Evolutionary conservation across 75 land plant genomes (phyloP), one percentile per base, ranked within the genome.

Genomic region (Sequoiadendron giganteum): DNA sequence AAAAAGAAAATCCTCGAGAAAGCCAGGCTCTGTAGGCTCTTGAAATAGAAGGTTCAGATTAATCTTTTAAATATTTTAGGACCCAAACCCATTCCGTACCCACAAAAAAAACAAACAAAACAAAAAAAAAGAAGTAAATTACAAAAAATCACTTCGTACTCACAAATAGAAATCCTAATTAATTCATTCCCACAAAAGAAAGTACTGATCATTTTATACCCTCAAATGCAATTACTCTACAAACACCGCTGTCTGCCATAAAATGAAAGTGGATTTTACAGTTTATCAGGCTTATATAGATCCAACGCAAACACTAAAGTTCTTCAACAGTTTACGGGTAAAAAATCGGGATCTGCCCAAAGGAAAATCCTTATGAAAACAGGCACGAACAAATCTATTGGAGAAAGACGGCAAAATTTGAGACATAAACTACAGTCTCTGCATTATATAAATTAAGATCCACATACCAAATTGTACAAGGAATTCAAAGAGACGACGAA

Each of bases 401-500:
- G 40, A 10, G 14, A 81, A 82, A 82, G 6, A 40, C 7, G 42
- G 10, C 84, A 83, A 83, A 82, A 9, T 45, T 21, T 16, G 47
- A 38, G 84, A 82, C 13, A 82, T 42, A 30, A 79, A 79, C 4
- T 16, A 80, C 10, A 36, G 32, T 25, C 30, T 52, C 55, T 0
- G 55, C 15, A 13, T 58, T 68, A 81, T 10, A 47, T 15, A n/a
- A 36, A 81, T 83, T 36, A 36, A 81, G 65, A n/a, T 16, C 55
- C 25, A 48, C 79, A 56, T 92, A 97, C 99, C 99, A 90, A 97
- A 97, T 83, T 97, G 99, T 83, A 97, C 89, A n/a, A 97, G 94
- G 89, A 97, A 97, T 32, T 97, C 99, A 65, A 97, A 97, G 88
- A 97, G 97, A 42, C 96, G 96, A 30, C 97, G 97, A 47, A 97